These are phyloP conservation scores for Serendipita sp. DNA, from an alignment of 768 basidiomycete species.

Conservation along the genomic window DNA sequence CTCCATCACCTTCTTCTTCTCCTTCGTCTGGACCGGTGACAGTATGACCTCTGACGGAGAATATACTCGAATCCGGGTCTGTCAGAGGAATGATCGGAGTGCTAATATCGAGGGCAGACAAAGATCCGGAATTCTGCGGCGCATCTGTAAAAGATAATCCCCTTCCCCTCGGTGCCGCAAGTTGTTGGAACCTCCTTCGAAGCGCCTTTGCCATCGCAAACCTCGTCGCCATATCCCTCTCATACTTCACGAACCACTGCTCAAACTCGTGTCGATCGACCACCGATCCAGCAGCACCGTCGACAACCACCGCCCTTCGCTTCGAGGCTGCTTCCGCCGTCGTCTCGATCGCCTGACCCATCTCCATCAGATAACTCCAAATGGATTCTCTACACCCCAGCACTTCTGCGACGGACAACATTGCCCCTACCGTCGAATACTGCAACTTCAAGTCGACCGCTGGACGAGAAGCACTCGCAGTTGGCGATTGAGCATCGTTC, in stretches of 20 bases:
- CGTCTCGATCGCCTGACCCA: constrained; percentile 8
- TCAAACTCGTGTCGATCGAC: neutral
- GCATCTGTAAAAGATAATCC: neutral
- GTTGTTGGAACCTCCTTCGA: neutral
- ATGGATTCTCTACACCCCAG: constrained; percentile 55
- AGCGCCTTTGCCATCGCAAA: neutral
- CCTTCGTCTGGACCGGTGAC: no score
- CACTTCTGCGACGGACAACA: constrained; percentile 45
- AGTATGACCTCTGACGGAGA: no score
- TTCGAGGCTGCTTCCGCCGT: neutral
- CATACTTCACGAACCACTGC: neutral
- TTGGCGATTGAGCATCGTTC: no score
- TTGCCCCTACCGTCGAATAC: constrained; percentile 46
- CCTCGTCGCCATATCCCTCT: neutral
- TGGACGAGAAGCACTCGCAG: no score
- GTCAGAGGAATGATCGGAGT: neutral
- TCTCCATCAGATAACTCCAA: constrained; percentile 57
- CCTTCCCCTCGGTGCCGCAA: neutral
- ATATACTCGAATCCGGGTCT: neutral
- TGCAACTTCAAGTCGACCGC: constrained; percentile 37
- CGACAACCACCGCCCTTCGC: neutral
- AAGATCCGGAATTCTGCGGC: neutral
- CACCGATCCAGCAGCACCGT: neutral
- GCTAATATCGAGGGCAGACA: neutral
- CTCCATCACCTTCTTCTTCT: neutral